Percentiles rank a stretch among this genome's conserved stretches.
Conservation (phyloP, 2,329 filamentous ascomycete species). For the Albophoma yamanashiensis region DNA sequence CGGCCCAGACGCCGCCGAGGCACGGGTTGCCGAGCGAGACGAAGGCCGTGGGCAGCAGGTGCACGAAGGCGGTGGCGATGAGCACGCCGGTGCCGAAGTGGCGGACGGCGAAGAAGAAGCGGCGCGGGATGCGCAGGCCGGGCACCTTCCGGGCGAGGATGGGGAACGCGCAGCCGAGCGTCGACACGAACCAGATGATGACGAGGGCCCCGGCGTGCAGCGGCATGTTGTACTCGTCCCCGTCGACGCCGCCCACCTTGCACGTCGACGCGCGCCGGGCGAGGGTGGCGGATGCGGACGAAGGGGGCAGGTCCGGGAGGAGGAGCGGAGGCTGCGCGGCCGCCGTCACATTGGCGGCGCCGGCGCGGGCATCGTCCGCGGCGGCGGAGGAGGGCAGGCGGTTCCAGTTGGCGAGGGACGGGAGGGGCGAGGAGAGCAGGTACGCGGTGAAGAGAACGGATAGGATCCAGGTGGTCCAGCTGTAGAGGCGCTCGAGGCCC, state of each 20-base stretch:
- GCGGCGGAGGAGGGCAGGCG: not conserved
- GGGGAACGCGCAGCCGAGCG: conserved; percentile 40
- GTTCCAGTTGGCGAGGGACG: conserved; percentile 3
- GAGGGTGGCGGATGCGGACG: conserved; percentile 5
- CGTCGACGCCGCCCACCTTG: conserved; percentile 16
- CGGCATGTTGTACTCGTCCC: conserved; percentile 39
- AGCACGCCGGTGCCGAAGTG: conserved; percentile 73
- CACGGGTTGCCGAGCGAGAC: conserved; percentile 52
- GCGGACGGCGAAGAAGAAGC: conserved; percentile 45
- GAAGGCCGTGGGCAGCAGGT: conserved; percentile 59
- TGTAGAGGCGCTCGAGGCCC: conserved; percentile 21
- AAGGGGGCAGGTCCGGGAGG: too few relatives aligned
- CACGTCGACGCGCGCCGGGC: conserved; percentile 17
- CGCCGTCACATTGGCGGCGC: too few relatives aligned
- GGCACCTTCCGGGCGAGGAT: conserved; percentile 42
- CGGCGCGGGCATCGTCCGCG: not conserved
- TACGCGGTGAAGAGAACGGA: conserved; percentile 29
- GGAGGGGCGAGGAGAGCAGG: conserved; percentile 15
- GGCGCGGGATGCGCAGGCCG: conserved; percentile 40
- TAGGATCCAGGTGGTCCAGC: conserved; percentile 29
- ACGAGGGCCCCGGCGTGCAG: conserved; percentile 48
- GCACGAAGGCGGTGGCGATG: conserved; percentile 69
- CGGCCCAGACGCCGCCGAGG: conserved; percentile 62
- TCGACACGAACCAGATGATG: conserved; percentile 36
- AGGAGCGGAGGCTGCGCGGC: not conserved